Conservation (phyloP, 2,329 filamentous ascomycete species). For the Colletotrichum spinosum region DNA sequence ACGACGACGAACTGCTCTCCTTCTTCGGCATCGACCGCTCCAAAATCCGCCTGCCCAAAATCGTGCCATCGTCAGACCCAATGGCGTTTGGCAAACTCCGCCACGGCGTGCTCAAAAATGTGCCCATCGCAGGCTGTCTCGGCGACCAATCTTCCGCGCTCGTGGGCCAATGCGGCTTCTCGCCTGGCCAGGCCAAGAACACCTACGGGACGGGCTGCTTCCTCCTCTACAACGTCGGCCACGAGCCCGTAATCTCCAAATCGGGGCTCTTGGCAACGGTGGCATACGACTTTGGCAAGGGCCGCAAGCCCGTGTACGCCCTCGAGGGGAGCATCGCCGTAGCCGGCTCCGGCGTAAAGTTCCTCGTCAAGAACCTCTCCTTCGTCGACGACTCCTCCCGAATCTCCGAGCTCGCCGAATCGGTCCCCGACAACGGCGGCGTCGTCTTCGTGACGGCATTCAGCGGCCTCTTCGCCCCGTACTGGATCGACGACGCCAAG, state of each 20-base stretch:
- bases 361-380: conserved; percentile 73
- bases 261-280: conserved; percentile 88
- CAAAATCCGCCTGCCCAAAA: conserved; percentile 83
- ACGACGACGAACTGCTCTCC: conserved; percentile 79
- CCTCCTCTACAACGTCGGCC: conserved; percentile 88
- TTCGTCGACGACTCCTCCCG: conserved; percentile 65
- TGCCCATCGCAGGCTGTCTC: conserved; percentile 83
- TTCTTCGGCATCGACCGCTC: conserved; percentile 80
- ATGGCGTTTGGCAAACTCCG: conserved; percentile 77
- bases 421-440: conserved; percentile 79
- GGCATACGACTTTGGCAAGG: conserved; percentile 81
- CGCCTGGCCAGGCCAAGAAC: conserved; percentile 86
- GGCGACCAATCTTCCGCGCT: conserved; percentile 90
- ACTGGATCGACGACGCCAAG: conserved; percentile 94
- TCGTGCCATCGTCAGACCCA: conserved; percentile 82
- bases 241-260: conserved; percentile 85
- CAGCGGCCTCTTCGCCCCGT: conserved; percentile 89
- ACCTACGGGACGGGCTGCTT: conserved; percentile 94
- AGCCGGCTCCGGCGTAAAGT: conserved; percentile 83
- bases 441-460: conserved; percentile 92
- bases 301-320: conserved; percentile 75
- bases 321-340: conserved; percentile 88
- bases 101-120: conserved; percentile 74
- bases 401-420: conserved; percentile 63
- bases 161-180: conserved; percentile 88